A percentile compares a stretch with the other conserved stretches of the same genome.
These are phyloP conservation scores for Tulasnella sp. DNA, from an alignment of 768 basidiomycete species.

Conservation along the genomic window DNA sequence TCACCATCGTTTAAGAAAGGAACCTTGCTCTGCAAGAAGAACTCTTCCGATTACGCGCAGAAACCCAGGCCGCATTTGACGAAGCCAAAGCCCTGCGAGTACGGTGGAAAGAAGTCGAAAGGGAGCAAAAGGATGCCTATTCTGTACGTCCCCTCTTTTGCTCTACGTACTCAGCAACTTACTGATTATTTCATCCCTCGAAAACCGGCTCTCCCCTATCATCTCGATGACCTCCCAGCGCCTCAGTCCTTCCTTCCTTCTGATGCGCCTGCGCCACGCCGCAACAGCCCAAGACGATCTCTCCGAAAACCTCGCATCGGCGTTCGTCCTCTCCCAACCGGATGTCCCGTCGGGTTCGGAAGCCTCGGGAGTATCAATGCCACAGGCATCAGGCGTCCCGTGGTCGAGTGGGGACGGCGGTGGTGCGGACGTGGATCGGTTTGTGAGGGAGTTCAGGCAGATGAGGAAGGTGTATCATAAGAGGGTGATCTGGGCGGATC, in stretches of 20 bases:
- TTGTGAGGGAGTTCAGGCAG: slow-evolving; percentile 80
- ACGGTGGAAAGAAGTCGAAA: slow-evolving; percentile 77
- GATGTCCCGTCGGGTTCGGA: not conserved
- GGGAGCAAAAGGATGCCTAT: slow-evolving; percentile 78
- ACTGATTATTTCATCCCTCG: not conserved
- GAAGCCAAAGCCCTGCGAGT: slow-evolving; percentile 70
- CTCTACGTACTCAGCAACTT: not conserved
- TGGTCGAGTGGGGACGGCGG: too few relatives aligned
- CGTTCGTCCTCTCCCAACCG: slow-evolving; percentile 54
- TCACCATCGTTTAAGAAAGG: too few relatives aligned
- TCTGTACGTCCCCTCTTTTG: slow-evolving; percentile 42
- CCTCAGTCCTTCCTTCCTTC: slow-evolving; percentile 74
- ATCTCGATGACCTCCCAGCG: slow-evolving; percentile 36
- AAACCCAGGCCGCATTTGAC: slow-evolving; percentile 80
- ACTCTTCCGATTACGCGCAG: slow-evolving; percentile 60
- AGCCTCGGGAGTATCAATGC: slow-evolving; percentile 22
- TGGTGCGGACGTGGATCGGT: slow-evolving; percentile 58
- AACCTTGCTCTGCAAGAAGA: slow-evolving; percentile 66
- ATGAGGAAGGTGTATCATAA: slow-evolving; percentile 86
- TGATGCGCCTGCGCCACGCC: slow-evolving; percentile 76
- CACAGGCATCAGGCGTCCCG: slow-evolving; percentile 23
- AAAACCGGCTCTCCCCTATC: not conserved
- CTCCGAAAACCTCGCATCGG: slow-evolving; percentile 72
- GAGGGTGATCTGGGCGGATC: slow-evolving; percentile 76
- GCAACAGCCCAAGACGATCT: slow-evolving; percentile 82